These are phyloP conservation scores for Pythium insidiosum DNA, from an alignment of 352 stramenopile genomes.

Conservation along the genomic window DNA sequence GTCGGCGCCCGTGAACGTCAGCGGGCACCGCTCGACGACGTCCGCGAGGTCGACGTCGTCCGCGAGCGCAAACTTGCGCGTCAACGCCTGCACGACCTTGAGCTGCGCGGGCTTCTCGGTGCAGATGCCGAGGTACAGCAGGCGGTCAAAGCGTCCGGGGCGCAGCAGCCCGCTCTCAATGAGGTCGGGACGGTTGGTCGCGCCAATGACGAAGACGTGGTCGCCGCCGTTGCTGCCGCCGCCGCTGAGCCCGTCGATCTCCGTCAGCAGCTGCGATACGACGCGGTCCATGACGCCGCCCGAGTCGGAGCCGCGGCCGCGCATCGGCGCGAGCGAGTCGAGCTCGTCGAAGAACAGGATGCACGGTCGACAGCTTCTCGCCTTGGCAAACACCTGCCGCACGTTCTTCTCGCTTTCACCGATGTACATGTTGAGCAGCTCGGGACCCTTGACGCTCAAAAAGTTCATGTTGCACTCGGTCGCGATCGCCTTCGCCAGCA, in stretches of 20 bases:
- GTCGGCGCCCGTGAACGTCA: slow-evolving; percentile 78
- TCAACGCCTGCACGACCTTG: slow-evolving; percentile 81
- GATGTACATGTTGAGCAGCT: slow-evolving; percentile 97
- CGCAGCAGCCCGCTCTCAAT: slow-evolving; percentile 93
- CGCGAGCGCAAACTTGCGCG: slow-evolving; percentile 67
- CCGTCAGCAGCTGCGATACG: slow-evolving; percentile 93
- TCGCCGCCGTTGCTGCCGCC: slow-evolving; percentile 49
- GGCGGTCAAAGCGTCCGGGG: slow-evolving; percentile 84
- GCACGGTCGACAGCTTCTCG: slow-evolving; percentile 70
- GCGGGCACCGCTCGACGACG: slow-evolving; percentile 48
- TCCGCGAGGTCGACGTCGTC: slow-evolving; percentile 48
- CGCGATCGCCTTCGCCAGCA: slow-evolving; percentile 94
- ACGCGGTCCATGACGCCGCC: slow-evolving; percentile 95
- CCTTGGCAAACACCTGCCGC: slow-evolving; percentile 89
- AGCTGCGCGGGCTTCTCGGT: slow-evolving; percentile 59
- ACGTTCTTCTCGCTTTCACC: slow-evolving; percentile 97
- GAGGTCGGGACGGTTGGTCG: slow-evolving; percentile 95
- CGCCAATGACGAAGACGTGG: slow-evolving; percentile 94
- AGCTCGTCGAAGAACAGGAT: slow-evolving; percentile 94
- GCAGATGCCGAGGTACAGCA: slow-evolving; percentile 81
- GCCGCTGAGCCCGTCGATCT: slow-evolving; percentile 89
- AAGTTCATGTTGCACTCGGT: slow-evolving; percentile 96
- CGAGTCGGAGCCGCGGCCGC: slow-evolving; percentile 82
- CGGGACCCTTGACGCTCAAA: slow-evolving; percentile 93
- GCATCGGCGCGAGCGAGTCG: slow-evolving; percentile 85